Base-by-base conservation (phyloP, 2,329 filamentous ascomycete genomes). In the Pezicula neosporulosa region DNA sequence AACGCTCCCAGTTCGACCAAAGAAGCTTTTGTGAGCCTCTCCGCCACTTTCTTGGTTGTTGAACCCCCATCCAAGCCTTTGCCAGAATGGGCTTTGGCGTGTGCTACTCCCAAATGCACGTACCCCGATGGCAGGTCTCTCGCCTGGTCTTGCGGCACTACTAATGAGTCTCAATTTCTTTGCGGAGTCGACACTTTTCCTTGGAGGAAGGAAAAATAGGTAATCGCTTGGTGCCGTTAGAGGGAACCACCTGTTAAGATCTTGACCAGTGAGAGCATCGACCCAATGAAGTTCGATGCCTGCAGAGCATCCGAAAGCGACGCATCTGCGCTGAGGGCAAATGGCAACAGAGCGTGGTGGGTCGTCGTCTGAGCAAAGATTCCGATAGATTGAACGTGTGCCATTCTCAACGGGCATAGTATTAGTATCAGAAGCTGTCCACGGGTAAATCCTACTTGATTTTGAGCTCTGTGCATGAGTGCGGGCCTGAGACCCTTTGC, bases 291-390 rank as follows among this genome's bases (percentile, higher is more conserved):
- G 68, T 60, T 87, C 83, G 48, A 87, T 80, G 1, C 83, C 80
- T 7, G 76, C 72, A 12, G 77, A 75, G 56, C 81, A 85, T 13
- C 84, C 84, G 68, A 86, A 87, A 8, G 82, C 83, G 33, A 86
- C 79, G 57, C 82, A 86, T 47, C 77, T 75, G 43, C 81, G 75
- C 51, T 83, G 79, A n/a, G 83, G 83, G 57, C 80, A 86, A 33
- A 87, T 78, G 0, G 83, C 79, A 9, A 87, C 77, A 37, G 81
- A 85, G n/a, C 80, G 76, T 12, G 85, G 84, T 15, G 80, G 80
- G 55, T 86, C 82, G 48, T 86, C 78, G 36, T 77, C 68, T 2
- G 77, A 81, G 60, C 83, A 85, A 38, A 87, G 75, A 78, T 60
- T 69, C 72, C 65, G 57, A 50, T 75, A 59, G 47, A 74, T 52